A percentile compares a stretch with the other conserved stretches of the same genome.
Conservation (phyloP, 202 grass and related monocot genomes). For the Digitaria exilis region DNA sequence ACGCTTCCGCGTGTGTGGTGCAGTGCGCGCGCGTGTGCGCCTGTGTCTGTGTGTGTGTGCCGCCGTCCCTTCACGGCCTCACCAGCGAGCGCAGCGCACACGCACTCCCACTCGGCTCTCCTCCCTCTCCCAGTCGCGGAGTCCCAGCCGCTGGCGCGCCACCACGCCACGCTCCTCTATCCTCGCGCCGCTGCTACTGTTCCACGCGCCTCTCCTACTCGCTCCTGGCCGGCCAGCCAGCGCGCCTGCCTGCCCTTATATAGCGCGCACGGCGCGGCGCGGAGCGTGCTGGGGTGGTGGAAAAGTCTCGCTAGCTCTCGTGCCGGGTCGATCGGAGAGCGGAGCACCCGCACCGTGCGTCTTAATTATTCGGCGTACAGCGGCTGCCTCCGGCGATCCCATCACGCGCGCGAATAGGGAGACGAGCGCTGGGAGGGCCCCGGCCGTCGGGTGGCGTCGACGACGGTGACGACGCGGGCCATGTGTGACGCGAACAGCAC, state of each 20-base stretch:
- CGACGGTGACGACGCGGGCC: neutral
- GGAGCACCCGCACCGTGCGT: too few species aligned
- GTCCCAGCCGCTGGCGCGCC: too few species aligned
- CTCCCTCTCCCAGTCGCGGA: neutral
- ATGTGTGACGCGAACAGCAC: conserved; percentile 28
- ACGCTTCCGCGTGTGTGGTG: conserved; percentile 19
- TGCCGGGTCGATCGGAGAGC: neutral
- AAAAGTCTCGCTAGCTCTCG: too few species aligned
- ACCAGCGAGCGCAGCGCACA: neutral
- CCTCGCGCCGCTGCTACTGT: too few species aligned
- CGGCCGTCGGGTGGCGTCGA: neutral
- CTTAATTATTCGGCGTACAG: neutral
- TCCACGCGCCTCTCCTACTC: neutral
- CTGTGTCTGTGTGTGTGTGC: neutral
- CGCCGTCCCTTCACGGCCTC: neutral
- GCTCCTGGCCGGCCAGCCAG: neutral
- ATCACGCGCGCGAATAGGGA: neutral
- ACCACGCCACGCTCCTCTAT: too few species aligned
- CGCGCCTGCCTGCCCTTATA: too few species aligned
- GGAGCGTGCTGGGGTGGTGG: neutral
- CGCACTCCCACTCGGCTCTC: conserved; percentile 26
- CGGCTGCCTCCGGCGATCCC: conserved; percentile 6
- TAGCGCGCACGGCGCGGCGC: too few species aligned
- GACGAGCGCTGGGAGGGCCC: too few species aligned
- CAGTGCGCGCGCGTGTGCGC: conserved; percentile 37